A percentile compares a stretch with the other conserved stretches of the same genome.
These are phyloP conservation scores for Takashimella koratensis DNA, from an alignment of 1,284 basidiomycete genomes.

Conservation along the genomic window DNA sequence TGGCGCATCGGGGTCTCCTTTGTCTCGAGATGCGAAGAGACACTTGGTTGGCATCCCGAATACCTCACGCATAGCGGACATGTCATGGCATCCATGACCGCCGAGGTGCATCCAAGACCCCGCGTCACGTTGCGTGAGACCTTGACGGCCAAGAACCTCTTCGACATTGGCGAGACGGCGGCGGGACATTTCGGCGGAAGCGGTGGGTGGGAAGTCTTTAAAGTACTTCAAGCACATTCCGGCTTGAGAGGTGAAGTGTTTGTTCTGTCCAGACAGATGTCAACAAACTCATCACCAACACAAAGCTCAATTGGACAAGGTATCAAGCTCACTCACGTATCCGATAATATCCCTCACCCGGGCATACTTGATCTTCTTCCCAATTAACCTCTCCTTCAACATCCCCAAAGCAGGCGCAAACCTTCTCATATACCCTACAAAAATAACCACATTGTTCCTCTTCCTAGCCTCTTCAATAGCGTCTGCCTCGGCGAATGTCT, in stretches of 20 bases:
- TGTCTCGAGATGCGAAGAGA: slow-evolving; percentile 25
- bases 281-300: slow-evolving; percentile 7
- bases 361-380: slow-evolving; percentile 12
- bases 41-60: slow-evolving; percentile 43
- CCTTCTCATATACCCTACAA: slow-evolving; percentile 49
- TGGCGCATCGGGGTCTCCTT: slow-evolving; percentile 12
- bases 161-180: slow-evolving; percentile 12
- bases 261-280: slow-evolving; percentile 28
- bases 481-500: slow-evolving; percentile 34
- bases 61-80: slow-evolving; percentile 50
- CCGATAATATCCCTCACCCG: slow-evolving; percentile 50
- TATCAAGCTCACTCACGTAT: slow-evolving; percentile 22
- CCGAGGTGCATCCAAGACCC: slow-evolving; percentile 42
- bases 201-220: slow-evolving; percentile 30
- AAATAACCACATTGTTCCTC: slow-evolving; percentile 30
- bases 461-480: slow-evolving; percentile 33
- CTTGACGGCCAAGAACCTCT: slow-evolving; percentile 27
- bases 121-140: slow-evolving; percentile 24
- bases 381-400: slow-evolving; percentile 28
- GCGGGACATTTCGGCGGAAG: slow-evolving; percentile 17
- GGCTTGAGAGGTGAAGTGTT: slow-evolving; percentile 44
- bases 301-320: slow-evolving; percentile 1
- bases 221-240: slow-evolving; percentile 41
- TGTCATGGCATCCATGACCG: slow-evolving; percentile 45
- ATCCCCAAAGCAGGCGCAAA: slow-evolving; percentile 41